phyloP scores from a whole-genome alignment of 1,139 yeast species.

The Nakaseomyces sp. region DNA sequence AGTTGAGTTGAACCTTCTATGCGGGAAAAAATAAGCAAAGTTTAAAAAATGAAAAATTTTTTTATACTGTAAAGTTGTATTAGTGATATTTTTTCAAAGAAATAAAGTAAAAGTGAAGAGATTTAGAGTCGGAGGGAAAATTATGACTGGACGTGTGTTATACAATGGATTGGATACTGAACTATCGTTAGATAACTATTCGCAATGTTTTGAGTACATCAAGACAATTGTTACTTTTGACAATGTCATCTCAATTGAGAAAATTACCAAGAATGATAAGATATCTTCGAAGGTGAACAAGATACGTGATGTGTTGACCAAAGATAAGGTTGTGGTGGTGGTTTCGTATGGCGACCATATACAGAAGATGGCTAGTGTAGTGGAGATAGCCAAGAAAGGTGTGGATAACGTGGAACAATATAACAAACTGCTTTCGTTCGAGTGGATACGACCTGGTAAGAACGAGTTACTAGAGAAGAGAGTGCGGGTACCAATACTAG shows the following conservation, averaged over 20 bases:
- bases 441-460: slow-evolving; percentile 18
- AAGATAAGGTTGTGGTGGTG: slow-evolving; percentile 3
- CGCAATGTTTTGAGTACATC: slow-evolving; percentile 6
- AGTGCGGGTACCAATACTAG: slow-evolving; percentile 22
- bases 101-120: too few relatives aligned
- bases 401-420: slow-evolving; percentile 14
- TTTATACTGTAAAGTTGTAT: too few relatives aligned
- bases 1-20: too few relatives aligned
- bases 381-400: slow-evolving; percentile 21
- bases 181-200: slow-evolving; percentile 10
- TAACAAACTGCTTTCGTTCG: slow-evolving; percentile 21
- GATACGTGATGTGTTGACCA: neutral
- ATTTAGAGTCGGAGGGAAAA: too few relatives aligned
- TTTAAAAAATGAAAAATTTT: too few relatives aligned
- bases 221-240: neutral
- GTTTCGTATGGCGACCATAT: slow-evolving; percentile 26
- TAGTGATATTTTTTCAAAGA: too few relatives aligned
- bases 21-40: too few relatives aligned
- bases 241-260: neutral
- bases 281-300: slow-evolving; percentile 10
- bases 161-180: slow-evolving; percentile 9
- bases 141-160: neutral
- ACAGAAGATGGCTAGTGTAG: slow-evolving; percentile 22
- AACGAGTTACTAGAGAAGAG: slow-evolving; percentile 24
- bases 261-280: slow-evolving; percentile 16